phyloP scores from a whole-genome alignment of 352 stramenopile species.

The Phytophthora palmivora region DNA sequence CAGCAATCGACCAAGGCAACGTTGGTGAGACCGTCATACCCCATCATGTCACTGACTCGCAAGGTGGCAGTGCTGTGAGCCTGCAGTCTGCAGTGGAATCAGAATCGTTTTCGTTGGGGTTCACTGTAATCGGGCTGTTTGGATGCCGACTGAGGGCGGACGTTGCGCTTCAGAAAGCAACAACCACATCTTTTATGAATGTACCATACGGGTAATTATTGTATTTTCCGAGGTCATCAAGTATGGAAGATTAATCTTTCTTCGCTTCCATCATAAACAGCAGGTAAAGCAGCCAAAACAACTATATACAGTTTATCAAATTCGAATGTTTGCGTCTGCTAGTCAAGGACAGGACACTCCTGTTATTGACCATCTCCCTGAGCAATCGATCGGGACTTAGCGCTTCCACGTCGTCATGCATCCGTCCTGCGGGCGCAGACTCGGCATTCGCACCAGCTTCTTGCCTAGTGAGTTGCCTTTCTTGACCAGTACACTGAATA shows the following conservation, averaged over 20 bases:
- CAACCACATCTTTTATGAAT: background rate
- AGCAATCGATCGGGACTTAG: conserved; percentile 36
- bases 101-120: conserved; percentile 3
- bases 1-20: too few species aligned
- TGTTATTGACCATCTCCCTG: conserved; percentile 18
- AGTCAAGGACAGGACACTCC: background rate
- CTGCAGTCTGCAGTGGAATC: conserved; percentile 12
- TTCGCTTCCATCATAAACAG: background rate
- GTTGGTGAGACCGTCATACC: conserved; percentile 19
- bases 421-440: conserved; percentile 72
- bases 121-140: conserved; percentile 33
- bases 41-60: background rate
- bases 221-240: background rate
- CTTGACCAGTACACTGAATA: conserved; percentile 76
- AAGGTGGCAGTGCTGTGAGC: background rate
- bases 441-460: conserved; percentile 71
- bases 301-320: conserved; percentile 5
- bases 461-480: conserved; percentile 76
- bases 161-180: conserved; percentile 33
- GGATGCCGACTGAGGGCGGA: conserved; percentile 23
- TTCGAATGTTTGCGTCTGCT: background rate
- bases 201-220: too few species aligned
- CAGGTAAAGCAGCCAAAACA: background rate
- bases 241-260: background rate
- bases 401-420: conserved; percentile 82